Evolutionary conservation across 2,329 filamentous ascomycete species (phyloP), one percentile per base, ranked within the genome.

Genomic region (Aspergillus neoniger): DNA sequence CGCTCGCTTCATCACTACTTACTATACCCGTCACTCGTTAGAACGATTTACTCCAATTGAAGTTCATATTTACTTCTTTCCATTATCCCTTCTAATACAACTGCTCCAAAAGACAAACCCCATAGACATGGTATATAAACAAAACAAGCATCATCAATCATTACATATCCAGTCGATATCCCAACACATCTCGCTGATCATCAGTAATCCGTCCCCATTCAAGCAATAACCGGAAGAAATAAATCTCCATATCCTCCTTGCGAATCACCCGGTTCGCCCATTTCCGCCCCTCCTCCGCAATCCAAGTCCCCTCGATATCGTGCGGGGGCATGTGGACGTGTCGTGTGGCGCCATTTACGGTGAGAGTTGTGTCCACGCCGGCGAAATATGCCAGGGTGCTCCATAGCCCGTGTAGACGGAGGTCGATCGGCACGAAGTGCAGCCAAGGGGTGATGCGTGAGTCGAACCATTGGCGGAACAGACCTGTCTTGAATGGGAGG

Each of bases 381-480:
- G 82, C 79, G 69, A 95, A 94, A 75, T 92, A 95, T 0, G 88
- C 85, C 57, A 93, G 75, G 0, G 88, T 91, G 63, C 86, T 87
- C 79, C 90, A 91, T 43, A 95, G 77, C 1, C 85, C 89, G 62
- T 92, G 89, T 19, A 90, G 86, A 3, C 91, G 83, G 1, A 89
- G 66, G 71, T 95, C 91, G 15, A 93, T 77, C 8, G 91, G 91
- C 1, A 94, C 88, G 68, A 92, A 95, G 72, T 96, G 91, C 48
- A 88, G 79, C 91, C 91, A 96, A 0, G 91, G 85, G 60, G 82
- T 84, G 15, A 95, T 76, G 5, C 91, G 85, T 53, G 88, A 86
- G 60, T 91, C 89, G 74, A 88, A 91, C 91, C 91, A 96, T 70
- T 91, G 87, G 23, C 86, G 84, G 74, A 93, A 94, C 6, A 94